Conservation (phyloP, 108 stramenopile genomes). For the Epithemia pelagica region DNA sequence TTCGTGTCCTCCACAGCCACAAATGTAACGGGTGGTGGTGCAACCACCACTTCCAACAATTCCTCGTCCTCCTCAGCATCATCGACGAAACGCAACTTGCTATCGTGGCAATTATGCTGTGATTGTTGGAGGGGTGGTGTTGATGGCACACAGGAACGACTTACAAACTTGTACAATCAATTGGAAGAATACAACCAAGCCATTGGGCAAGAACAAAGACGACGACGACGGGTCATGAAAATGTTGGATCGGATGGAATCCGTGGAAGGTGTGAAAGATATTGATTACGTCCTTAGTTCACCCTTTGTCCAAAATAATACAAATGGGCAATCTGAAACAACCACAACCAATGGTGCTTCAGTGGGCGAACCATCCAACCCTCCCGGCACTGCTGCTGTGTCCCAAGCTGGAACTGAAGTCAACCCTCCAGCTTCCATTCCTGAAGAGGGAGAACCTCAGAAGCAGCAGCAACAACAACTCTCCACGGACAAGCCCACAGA, state of each 20-base stretch:
- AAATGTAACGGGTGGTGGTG: not conserved
- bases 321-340: not conserved
- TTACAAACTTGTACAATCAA: constrained; percentile 52
- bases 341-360: not conserved
- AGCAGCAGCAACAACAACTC: not conserved
- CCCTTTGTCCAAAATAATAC: constrained; percentile 35
- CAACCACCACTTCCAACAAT: not conserved
- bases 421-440: not conserved
- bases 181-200: constrained; percentile 67
- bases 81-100: constrained; percentile 24
- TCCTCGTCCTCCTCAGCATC: constrained; percentile 18
- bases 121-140: constrained; percentile 29
- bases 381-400: not conserved
- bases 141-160: constrained; percentile 65
- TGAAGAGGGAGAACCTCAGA: not conserved
- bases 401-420: constrained; percentile 20
- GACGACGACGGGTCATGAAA: constrained; percentile 70
- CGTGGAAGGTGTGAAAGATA: constrained; percentile 68
- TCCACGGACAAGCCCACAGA: not conserved
- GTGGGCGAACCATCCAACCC: not conserved
- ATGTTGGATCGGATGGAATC: constrained; percentile 77
- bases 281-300: constrained; percentile 77
- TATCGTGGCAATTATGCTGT: constrained; percentile 25
- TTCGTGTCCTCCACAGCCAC: not conserved
- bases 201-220: constrained; percentile 66